These are phyloP conservation scores for Primulina eburnea DNA, from an alignment of 257 asterid species.

Conservation along the genomic window DNA sequence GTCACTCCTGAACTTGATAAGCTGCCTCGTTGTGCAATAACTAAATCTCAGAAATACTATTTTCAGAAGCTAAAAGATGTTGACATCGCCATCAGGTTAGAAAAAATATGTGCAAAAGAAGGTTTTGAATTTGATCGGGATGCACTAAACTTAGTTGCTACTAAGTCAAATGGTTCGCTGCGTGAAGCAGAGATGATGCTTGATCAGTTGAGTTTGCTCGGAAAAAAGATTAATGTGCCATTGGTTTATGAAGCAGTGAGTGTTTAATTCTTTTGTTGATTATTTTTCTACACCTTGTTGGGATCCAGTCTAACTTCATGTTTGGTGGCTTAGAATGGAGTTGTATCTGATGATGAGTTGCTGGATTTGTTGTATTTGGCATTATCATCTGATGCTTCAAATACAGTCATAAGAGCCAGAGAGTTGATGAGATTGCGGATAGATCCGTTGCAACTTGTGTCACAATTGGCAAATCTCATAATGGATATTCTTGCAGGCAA, in stretches of 20 bases:
- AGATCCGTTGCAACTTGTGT: conserved; percentile 81
- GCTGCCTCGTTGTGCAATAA: conserved; percentile 56
- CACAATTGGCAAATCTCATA: conserved; percentile 87
- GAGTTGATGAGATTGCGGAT: conserved; percentile 76
- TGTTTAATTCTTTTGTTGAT: conserved; percentile 10
- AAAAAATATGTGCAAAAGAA: conserved; percentile 58
- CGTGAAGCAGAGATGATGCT: conserved; percentile 94
- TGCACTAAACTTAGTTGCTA: conserved; percentile 66
- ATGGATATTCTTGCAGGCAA: conserved; percentile 88
- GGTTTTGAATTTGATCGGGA: conserved; percentile 58
- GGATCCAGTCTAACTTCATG: conserved; percentile 17
- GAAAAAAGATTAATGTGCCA: conserved; percentile 65
- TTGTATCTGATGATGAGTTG: conserved; percentile 86
- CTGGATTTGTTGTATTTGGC: conserved; percentile 73
- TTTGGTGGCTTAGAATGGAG: conserved; percentile 62
- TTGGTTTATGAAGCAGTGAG: conserved; percentile 82
- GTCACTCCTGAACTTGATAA: conserved; percentile 65
- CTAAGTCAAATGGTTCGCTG: conserved; percentile 73
- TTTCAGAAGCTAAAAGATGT: conserved; percentile 60
- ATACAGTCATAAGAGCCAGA: conserved; percentile 75
- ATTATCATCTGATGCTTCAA: conserved; percentile 79
- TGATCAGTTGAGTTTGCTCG: conserved; percentile 86
- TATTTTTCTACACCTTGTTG: background rate
- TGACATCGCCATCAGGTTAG: conserved; percentile 45
- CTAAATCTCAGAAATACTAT: conserved; percentile 51